These are phyloP conservation scores for Ramalina intermedia DNA, from an alignment of 495 filamentous ascomycete species.

Conservation along the genomic window DNA sequence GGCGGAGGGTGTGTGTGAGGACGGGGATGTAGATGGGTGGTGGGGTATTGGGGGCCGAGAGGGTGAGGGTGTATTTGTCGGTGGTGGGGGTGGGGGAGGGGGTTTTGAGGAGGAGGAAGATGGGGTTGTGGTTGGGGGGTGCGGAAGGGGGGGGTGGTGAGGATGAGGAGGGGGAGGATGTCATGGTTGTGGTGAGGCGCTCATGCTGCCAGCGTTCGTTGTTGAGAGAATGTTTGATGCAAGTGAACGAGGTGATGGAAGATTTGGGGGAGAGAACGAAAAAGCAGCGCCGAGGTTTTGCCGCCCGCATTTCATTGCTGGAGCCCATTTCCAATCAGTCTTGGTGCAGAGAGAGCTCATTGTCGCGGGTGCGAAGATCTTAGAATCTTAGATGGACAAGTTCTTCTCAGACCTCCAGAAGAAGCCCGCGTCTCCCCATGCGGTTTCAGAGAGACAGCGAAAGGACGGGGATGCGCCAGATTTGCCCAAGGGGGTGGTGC, in stretches of 20 bases:
- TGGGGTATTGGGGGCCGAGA: background rate
- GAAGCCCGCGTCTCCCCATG: background rate
- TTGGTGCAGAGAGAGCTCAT: background rate
- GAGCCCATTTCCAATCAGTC: background rate
- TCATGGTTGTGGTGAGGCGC: background rate
- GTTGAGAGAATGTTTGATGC: too few species aligned
- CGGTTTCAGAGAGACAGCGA: slow-evolving; percentile 12
- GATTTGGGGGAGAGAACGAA: background rate
- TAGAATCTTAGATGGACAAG: slow-evolving; percentile 10
- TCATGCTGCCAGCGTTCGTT: background rate
- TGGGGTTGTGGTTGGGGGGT: background rate
- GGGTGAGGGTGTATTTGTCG: slow-evolving; percentile 5
- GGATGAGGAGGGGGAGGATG: background rate
- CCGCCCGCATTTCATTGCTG: background rate
- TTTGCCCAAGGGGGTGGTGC: slow-evolving; percentile 64
- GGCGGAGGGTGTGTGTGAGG: slow-evolving; percentile 8
- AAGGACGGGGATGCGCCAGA: slow-evolving; percentile 19
- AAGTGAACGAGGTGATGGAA: background rate
- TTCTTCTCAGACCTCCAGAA: slow-evolving; percentile 8
- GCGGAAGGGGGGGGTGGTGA: background rate
- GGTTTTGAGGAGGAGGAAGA: background rate
- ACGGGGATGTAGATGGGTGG: slow-evolving; percentile 8
- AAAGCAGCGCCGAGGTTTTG: background rate
- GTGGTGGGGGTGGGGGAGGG: background rate
- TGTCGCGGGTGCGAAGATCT: background rate